A percentile compares a stretch with the other conserved stretches of the same genome.
Evolutionary conservation across 192 early-diverging fungal genomes (phyloP).

Genomic region (Backusella australiensis): DNA sequence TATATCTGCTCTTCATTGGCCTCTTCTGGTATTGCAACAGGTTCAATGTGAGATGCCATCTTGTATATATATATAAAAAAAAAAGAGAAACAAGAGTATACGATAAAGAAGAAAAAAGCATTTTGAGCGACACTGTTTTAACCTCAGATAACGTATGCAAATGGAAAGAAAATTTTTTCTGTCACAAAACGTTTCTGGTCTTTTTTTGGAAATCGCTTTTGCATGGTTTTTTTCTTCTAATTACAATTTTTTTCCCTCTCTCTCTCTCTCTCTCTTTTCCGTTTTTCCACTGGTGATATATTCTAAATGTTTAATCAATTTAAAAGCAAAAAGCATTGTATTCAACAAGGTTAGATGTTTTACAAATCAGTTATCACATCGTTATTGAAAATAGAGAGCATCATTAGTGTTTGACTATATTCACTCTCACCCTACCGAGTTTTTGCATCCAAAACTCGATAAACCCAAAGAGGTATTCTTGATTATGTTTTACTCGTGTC

Average conservation of each 20-base stretch:
- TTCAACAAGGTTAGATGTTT: not conserved
- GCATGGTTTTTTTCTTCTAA: not conserved
- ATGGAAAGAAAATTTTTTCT: not conserved
- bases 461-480: not conserved
- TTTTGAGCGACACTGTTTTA: not conserved
- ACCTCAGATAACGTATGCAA: not conserved
- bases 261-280: not conserved
- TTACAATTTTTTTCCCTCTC: not conserved
- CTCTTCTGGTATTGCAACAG: not conserved
- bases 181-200: not conserved
- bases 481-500: not conserved
- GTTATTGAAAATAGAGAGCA: not conserved
- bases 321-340: not conserved
- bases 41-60: not conserved
- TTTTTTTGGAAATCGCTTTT: not conserved
- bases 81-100: not conserved
- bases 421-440: not conserved
- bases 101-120: not conserved
- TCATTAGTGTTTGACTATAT: not conserved
- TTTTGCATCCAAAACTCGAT: not conserved
- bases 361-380: not conserved
- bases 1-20: constrained; percentile 9
- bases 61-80: not conserved
- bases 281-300: not conserved
- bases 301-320: constrained; percentile 2